Percentiles rank a stretch among this genome's conserved stretches.
phyloP scores from a whole-genome alignment of 495 filamentous ascomycete genomes.

The Jackrogersella minutella region DNA sequence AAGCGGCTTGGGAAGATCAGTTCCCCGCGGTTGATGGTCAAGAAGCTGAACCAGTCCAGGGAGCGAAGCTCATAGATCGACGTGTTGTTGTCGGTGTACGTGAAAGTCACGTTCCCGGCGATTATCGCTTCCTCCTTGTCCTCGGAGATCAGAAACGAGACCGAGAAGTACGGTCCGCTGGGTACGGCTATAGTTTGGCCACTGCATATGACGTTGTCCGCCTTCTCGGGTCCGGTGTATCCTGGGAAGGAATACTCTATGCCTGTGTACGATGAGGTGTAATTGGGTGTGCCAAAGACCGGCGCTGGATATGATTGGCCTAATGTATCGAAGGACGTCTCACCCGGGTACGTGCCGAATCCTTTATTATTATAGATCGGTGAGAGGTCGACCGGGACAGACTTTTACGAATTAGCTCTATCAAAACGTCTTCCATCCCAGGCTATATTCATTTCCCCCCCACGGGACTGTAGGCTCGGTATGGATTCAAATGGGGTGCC shows the following conservation, averaged over 20 bases:
- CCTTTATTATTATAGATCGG: conserved; percentile 55
- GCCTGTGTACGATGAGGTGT: conserved; percentile 52
- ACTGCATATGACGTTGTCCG: conserved; percentile 55
- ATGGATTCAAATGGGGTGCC: background rate
- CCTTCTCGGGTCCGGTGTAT: conserved; percentile 50
- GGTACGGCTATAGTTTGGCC: conserved; percentile 55
- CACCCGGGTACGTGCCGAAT: conserved; percentile 53
- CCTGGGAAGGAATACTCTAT: conserved; percentile 57
- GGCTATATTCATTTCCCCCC: background rate
- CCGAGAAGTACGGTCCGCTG: conserved; percentile 51
- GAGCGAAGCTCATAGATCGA: conserved; percentile 54
- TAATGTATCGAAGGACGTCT: conserved; percentile 52
- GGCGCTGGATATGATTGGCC: conserved; percentile 57
- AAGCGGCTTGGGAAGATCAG: conserved; percentile 59
- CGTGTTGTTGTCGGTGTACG: conserved; percentile 55
- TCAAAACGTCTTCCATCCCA: background rate
- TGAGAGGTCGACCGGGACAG: conserved; percentile 46
- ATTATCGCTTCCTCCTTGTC: conserved; percentile 54
- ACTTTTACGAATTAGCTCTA: conserved; percentile 30
- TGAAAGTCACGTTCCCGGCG: conserved; percentile 55
- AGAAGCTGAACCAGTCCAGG: conserved; percentile 57
- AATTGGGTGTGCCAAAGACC: conserved; percentile 47
- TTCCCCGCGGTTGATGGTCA: conserved; percentile 59
- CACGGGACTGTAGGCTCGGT: background rate
- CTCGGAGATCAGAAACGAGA: conserved; percentile 56